These are phyloP conservation scores for Westerdykella sp. DNA, from an alignment of 2,329 filamentous ascomycete genomes.

Conservation along the genomic window DNA sequence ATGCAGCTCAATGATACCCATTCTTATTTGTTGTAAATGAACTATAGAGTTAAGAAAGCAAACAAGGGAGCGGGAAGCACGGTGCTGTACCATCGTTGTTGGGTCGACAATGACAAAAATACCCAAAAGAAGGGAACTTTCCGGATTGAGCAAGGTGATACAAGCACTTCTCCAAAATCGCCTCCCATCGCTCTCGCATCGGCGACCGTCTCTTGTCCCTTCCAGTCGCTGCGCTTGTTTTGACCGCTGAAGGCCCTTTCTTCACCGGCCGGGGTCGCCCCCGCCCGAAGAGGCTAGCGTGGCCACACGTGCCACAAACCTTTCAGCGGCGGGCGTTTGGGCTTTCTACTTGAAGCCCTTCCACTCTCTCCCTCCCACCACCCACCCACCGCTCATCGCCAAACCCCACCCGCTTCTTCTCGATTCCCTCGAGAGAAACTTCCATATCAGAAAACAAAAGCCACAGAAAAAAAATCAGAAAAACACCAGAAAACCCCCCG, in stretches of 20 bases:
- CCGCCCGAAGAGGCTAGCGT: conserved; percentile 9
- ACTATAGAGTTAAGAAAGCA: background rate
- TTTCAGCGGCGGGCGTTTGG: background rate
- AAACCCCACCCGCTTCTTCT: conserved; percentile 20
- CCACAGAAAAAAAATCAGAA: conserved; percentile 35
- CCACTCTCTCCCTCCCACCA: conserved; percentile 9
- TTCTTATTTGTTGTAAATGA: conserved; percentile 13
- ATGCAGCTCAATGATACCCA: conserved; percentile 31
- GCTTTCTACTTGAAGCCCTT: conserved; percentile 11
- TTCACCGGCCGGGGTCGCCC: conserved; percentile 16
- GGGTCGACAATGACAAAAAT: background rate
- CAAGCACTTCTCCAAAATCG: no score
- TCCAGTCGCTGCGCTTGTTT: background rate
- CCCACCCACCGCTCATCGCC: conserved; percentile 18
- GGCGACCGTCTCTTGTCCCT: background rate
- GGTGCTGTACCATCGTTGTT: background rate
- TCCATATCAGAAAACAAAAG: conserved; percentile 31
- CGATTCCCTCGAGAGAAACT: conserved; percentile 28
- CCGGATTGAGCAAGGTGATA: no score
- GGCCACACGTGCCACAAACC: background rate
- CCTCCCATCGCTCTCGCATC: background rate
- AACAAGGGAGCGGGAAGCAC: background rate
- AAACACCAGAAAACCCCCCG: conserved; percentile 32
- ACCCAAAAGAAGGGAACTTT: no score
- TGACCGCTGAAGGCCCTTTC: conserved; percentile 10